phyloP scores from a whole-genome alignment of 768 basidiomycete species.

The Amanita subjunquillea region DNA sequence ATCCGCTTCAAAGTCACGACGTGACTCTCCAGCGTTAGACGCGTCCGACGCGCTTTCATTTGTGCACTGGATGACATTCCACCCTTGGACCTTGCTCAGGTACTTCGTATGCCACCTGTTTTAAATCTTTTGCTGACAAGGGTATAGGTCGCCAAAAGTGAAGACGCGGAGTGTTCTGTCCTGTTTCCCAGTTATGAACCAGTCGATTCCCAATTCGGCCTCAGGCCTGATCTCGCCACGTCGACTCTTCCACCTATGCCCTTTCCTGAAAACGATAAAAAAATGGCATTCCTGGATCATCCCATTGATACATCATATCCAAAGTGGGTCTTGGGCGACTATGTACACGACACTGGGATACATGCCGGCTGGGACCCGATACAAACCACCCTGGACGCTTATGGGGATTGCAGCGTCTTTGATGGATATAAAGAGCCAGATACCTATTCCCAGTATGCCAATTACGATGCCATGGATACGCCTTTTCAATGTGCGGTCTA shows the following conservation, averaged over 20 bases:
- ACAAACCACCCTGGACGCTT: conserved; percentile 1
- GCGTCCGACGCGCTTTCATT: neutral
- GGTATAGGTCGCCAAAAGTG: neutral
- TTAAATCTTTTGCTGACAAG: neutral
- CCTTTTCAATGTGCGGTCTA: neutral
- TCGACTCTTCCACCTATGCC: neutral
- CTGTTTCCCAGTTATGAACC: neutral
- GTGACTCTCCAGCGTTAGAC: neutral
- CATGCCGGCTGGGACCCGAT: conserved; percentile 4
- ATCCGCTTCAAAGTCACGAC: neutral
- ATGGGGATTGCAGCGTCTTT: neutral
- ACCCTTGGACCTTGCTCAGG: neutral
- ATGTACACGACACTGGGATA: neutral
- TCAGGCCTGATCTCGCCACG: neutral
- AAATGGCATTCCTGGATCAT: neutral
- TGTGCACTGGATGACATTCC: neutral
- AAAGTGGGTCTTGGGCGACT: neutral
- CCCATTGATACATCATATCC: neutral
- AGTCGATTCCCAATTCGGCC: neutral
- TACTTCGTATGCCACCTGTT: neutral
- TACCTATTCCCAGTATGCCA: neutral
- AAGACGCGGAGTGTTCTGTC: neutral
- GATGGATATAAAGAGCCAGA: neutral
- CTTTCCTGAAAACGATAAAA: neutral
- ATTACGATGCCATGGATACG: neutral